Evolutionary conservation across 257 asterid genomes (phyloP), one percentile per base, ranked within the genome.

Genomic region (Solanum ossicruentum): DNA sequence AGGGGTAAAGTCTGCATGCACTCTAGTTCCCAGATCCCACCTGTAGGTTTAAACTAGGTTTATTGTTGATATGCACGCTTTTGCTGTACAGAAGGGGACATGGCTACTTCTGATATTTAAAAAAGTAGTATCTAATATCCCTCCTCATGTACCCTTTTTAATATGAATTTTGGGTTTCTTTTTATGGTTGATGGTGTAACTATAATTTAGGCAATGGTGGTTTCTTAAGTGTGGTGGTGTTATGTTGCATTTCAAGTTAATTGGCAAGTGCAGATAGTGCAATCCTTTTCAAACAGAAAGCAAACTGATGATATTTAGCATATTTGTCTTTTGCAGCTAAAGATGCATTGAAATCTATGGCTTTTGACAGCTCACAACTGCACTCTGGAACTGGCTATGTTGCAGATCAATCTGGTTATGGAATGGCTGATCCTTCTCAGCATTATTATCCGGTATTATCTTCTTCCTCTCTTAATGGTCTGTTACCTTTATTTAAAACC

Each of bases 361-460:
- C 91, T 61, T 86, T 87, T 84, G 94, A 91, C 58, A 88, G 83
- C 56, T 87, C 88, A 85, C 93, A 88, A 10, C 85, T 80, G 43
- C 94, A 90, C 89, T 78, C 86, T 21, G 92, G 90, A 83, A 88
- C 94, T 66, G 61, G 88, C 55, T 91, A 91, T 87, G 86, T 78
- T 79, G 89, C 83, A 73, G 92, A 93, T 85, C 98, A 89, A 85
- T 54, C 89, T 32, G 84, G 88, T 88, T 94, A 91, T 86, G 91
- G 89, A 83, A 90, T n/a, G 84, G 89, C 86, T 71, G 94, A 89
- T 67, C 81, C 93, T 70, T 82, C 97, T 88, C 96, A 89, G 85
- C 89, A 51, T 84, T 95, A 93, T 88, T 92, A 91, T 87, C 91
- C 54, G 92, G 99, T 96, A 87, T 71, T 63, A 84, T 54, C 80